A percentile compares a stretch with the other conserved stretches of the same genome.
These are phyloP conservation scores for Dryadomyces quercivorus DNA, from an alignment of 2,329 filamentous ascomycete genomes.

Conservation along the genomic window DNA sequence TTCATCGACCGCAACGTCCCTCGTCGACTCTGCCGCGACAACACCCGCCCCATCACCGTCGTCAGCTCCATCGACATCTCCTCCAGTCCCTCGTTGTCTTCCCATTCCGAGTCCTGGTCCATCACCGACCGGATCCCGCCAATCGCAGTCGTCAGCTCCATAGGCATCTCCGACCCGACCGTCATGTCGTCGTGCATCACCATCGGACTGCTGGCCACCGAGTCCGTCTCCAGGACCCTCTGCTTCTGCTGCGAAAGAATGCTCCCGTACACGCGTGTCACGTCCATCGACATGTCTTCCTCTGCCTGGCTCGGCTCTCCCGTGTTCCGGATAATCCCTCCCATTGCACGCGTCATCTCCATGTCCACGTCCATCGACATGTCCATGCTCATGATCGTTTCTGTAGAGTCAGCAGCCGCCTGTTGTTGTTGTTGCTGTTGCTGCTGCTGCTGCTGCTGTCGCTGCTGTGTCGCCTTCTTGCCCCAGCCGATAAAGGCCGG, in stretches of 20 bases:
- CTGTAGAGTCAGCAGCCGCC: slow-evolving; percentile 26
- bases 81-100: slow-evolving; percentile 35
- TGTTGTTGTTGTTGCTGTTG: neutral
- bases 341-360: slow-evolving; percentile 42
- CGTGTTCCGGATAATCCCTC: slow-evolving; percentile 24
- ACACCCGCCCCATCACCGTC: slow-evolving; percentile 46
- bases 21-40: slow-evolving; percentile 18
- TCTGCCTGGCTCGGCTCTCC: slow-evolving; percentile 15
- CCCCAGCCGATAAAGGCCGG: slow-evolving; percentile 64
- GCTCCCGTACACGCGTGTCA: slow-evolving; percentile 69
- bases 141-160: slow-evolving; percentile 75
- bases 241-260: slow-evolving; percentile 47
- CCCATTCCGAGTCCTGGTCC: slow-evolving; percentile 11
- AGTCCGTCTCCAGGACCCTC: slow-evolving; percentile 1
- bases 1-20: slow-evolving; percentile 16
- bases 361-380: slow-evolving; percentile 26
- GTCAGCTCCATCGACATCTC: slow-evolving; percentile 76
- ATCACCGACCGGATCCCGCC: slow-evolving; percentile 48
- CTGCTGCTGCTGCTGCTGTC: slow-evolving; percentile 6
- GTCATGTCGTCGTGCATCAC: slow-evolving; percentile 46
- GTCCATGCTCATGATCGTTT: slow-evolving; percentile 23
- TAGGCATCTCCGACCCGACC: slow-evolving; percentile 21
- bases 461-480: slow-evolving; percentile 30
- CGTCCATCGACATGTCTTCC: slow-evolving; percentile 78
- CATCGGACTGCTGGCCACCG: slow-evolving; percentile 15